Conservation (phyloP, 305 asterid genomes). For the Coffea humblotiana region DNA sequence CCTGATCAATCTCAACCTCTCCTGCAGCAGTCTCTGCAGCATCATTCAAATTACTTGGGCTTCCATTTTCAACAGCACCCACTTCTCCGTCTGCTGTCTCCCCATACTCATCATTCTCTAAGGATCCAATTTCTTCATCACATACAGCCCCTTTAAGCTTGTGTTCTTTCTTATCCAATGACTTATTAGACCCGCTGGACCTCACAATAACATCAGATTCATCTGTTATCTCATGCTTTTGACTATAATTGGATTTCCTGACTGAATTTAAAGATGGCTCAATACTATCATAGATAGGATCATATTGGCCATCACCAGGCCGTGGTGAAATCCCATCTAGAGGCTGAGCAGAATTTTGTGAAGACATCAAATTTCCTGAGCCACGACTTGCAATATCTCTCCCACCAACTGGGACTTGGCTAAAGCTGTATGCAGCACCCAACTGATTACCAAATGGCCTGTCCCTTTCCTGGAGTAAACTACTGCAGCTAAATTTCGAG, state of each 20-base stretch:
- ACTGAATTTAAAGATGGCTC: conserved; percentile 62
- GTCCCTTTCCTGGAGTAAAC: conserved; percentile 42
- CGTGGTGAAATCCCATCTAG: conserved; percentile 36
- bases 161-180: conserved; percentile 42
- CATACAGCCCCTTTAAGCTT: conserved; percentile 43
- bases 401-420: conserved; percentile 37
- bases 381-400: conserved; percentile 35
- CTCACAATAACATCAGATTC: conserved; percentile 55
- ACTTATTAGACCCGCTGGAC: conserved; percentile 50
- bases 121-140: conserved; percentile 37
- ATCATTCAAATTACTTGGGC: conserved; percentile 59
- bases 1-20: conserved; percentile 79
- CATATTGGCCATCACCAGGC: conserved; percentile 65
- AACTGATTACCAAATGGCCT: conserved; percentile 31
- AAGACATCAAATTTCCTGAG: conserved; percentile 32
- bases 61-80: conserved; percentile 65
- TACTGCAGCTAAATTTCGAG: conserved; percentile 49
- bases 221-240: conserved; percentile 48
- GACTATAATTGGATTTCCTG: conserved; percentile 40
- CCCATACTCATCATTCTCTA: conserved; percentile 72
- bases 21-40: conserved; percentile 46
- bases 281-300: conserved; percentile 87
- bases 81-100: conserved; percentile 89
- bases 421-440: conserved; percentile 41
- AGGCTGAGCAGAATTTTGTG: conserved; percentile 41